Conservation (phyloP, 73 alveolate species). For the Halteria grandinella region DNA sequence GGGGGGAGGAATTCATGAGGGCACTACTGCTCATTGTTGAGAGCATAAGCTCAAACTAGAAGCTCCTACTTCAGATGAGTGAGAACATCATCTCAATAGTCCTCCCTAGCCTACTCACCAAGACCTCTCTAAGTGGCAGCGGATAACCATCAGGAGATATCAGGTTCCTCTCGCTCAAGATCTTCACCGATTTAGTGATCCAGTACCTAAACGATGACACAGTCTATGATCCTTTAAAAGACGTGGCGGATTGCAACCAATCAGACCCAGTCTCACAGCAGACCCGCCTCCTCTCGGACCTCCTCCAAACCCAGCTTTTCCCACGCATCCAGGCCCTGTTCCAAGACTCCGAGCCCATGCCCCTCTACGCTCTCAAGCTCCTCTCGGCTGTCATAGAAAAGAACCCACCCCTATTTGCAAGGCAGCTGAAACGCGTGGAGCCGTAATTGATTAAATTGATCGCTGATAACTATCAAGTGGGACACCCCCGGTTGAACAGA, state of each 20-base stretch:
- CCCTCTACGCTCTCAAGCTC: slow-evolving; percentile 66
- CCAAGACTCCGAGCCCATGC: slow-evolving; percentile 53
- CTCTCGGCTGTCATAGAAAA: slow-evolving; percentile 64
- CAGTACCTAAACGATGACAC: slow-evolving; percentile 78
- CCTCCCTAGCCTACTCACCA: slow-evolving; percentile 48
- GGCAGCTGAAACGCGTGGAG: slow-evolving; percentile 14
- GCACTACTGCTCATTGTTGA: slow-evolving; percentile 56
- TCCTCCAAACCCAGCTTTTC: slow-evolving; percentile 71
- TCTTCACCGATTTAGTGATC: slow-evolving; percentile 79
- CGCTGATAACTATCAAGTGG: slow-evolving; percentile 60
- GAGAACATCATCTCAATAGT: slow-evolving; percentile 48
- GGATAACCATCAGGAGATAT: slow-evolving; percentile 74
- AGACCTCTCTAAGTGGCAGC: slow-evolving; percentile 40
- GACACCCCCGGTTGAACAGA: slow-evolving; percentile 69
- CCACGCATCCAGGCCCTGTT: slow-evolving; percentile 59
- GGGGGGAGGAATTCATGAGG: slow-evolving; percentile 60
- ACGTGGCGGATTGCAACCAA: slow-evolving; percentile 13
- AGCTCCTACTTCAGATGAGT: slow-evolving; percentile 32
- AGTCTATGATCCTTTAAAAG: slow-evolving; percentile 62
- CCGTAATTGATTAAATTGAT: slow-evolving; percentile 39
- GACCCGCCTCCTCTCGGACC: slow-evolving; percentile 32
- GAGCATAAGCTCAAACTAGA: slow-evolving; percentile 46
- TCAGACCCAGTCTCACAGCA: not conserved
- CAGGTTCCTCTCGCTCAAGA: slow-evolving; percentile 76
- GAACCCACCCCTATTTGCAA: slow-evolving; percentile 59